Base-by-base conservation (phyloP, 2,329 filamentous ascomycete genomes). In the Trichoderma semiorbis region DNA sequence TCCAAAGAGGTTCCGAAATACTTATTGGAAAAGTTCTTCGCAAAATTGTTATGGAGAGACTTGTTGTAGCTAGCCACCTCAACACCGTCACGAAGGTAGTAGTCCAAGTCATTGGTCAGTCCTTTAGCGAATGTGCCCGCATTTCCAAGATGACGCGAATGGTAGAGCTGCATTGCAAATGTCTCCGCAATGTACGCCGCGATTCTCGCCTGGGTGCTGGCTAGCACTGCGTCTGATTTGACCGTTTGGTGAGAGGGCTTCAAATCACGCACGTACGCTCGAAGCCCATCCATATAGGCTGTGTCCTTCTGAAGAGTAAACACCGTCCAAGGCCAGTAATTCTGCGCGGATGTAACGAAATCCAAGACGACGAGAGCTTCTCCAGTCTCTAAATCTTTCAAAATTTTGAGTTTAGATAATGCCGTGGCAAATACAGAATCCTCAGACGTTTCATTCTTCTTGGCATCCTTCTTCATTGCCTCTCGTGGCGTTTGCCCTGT, bases 311-410 rank as follows among this genome's bases (percentile, higher is more conserved):
- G 89, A 43, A 97, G 84, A 50, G 92, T 90, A 71, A 93, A 91
- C 71, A 97, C 94, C 1, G 94, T 95, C 93, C 95, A 97, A 1
- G 95, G 92, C 95, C 95, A 98, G 78, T 94, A 93, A 80, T 97
- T 96, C 78, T 98, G 95, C 5, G 95, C 93, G 3, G 92, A 90
- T 3, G 93, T 90, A 47, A 98, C 89, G 79, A 98, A 98, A 76
- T 95, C 91, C 18, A 99, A 85, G 76, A 98, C 90, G 1, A 92
- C 90, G 26, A 94, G 84, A 5, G 91, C 89, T 74, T 94, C 89
- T 39, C 85, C 84, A n/a, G 88, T 85, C 10, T 91, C 85, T 26
- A 95, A 80, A 2, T 87, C 84, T 28, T 88, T 86, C 73, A 97
- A 89, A 12, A 85, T 85, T 21, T 88, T 87, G 47, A 98, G 84